Conservation (phyloP, 805 yeast species). For the Candida coleopterorum region DNA sequence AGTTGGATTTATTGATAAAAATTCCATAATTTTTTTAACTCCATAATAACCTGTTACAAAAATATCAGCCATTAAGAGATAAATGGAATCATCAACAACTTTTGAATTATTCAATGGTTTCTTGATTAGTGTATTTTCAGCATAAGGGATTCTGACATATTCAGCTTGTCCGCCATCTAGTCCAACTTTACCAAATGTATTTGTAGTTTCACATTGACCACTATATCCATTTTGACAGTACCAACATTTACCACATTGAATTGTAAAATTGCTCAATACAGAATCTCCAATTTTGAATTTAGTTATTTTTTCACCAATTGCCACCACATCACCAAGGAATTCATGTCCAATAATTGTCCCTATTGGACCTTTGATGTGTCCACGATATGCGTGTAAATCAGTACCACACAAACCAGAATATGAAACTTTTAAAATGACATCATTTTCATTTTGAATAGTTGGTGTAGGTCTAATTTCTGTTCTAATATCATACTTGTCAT, state of each 20-base stretch:
- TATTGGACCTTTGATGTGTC: constrained; percentile 49
- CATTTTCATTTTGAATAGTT: constrained; percentile 23
- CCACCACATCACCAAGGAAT: constrained; percentile 55
- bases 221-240: constrained; percentile 51
- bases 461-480: constrained; percentile 24
- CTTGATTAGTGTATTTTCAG: constrained; percentile 45
- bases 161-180: constrained; percentile 63
- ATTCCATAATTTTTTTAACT: constrained; percentile 45
- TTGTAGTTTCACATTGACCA: constrained; percentile 50
- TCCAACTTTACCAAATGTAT: constrained; percentile 54
- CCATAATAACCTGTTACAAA: constrained; percentile 63
- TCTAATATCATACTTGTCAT: constrained; percentile 16
- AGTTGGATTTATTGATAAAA: constrained; percentile 28
- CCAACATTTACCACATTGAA: constrained; percentile 59
- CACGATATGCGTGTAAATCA: constrained; percentile 49
- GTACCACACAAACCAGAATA: constrained; percentile 65
- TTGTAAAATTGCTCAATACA: constrained; percentile 46
- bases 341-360: constrained; percentile 57
- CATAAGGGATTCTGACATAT: constrained; percentile 54
- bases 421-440: constrained; percentile 54
- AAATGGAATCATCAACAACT: constrained; percentile 42
- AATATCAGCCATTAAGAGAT: constrained; percentile 59
- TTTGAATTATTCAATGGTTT: constrained; percentile 35
- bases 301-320: constrained; percentile 52
- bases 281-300: constrained; percentile 53